Base-by-base conservation (phyloP, 345 rosid species). In the Moricandia arvensis region DNA sequence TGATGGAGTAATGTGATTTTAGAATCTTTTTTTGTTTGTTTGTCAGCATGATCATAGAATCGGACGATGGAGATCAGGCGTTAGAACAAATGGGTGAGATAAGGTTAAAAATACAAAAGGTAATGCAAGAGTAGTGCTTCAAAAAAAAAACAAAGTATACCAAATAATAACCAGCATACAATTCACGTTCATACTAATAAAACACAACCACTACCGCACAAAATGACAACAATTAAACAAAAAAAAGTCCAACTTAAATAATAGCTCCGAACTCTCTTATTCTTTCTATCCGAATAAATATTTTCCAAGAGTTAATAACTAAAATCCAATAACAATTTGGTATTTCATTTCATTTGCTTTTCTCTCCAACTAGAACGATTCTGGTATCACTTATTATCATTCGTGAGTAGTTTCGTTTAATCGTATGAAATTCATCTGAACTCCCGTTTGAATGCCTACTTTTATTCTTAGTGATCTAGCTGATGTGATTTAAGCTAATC, bases 181-280 rank as follows among this genome's bases (percentile, higher is more conserved):
- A 17, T 75, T 69, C 66, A 43, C 58, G 29, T n/a, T 41, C 75
- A 76, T 69, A 21, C 1, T 21, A 13, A 47, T 63, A 38, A 49
- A 59, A 24, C 73, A 69, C 74, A 69, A 63, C 75, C 69, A 76
- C 80, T 38, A 76, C 70, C 29, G 7, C 80, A 41, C 80, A 69
- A 62, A 18, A 63, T 76, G 65, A 69, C 70, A 76, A 76, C 49
- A 6, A 60, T 31, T 11, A 1, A 15, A 10, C 24, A 21, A 21
- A 21, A 21, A 21, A 21, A 21, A 21, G 24, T 21, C 2, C 24
- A 2, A 21, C 24, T 21, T 21, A 21, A 21, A 21, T 21, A 21
- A 21, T 21, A 21, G 24, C 1, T 21, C 24, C 2, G 24, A 21
- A 21, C 24, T 21, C 24, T 21, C 24, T 21, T 21, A 21, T 21